A percentile compares a stretch with the other conserved stretches of the same genome.
Conservation (phyloP, 176 grass and related monocot species). For the Hsuehochloa calcarea region DNA sequence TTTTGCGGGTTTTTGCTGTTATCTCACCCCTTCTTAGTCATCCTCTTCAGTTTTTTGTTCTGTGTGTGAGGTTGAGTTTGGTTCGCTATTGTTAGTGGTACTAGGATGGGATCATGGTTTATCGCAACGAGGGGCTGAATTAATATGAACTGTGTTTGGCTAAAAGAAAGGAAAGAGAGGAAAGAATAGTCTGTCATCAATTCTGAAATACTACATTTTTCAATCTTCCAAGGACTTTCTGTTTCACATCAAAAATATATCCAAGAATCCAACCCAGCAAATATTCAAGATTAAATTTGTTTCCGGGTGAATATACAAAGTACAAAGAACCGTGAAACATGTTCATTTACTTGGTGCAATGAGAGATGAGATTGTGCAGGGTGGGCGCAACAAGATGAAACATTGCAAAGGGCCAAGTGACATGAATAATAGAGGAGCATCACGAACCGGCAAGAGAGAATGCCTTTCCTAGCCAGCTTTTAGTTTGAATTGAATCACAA, state of each 20-base stretch:
- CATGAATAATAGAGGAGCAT: not conserved
- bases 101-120: not conserved
- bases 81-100: not conserved
- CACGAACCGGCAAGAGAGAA: not conserved
- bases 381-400: not conserved
- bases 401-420: not conserved
- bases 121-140: not conserved
- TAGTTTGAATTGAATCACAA: not conserved
- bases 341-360: slow-evolving; percentile 9
- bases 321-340: not conserved
- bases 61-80: not conserved
- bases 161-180: not conserved
- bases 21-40: not conserved
- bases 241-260: not conserved
- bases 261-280: not conserved
- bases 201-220: not conserved
- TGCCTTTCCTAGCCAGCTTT: not conserved
- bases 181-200: not conserved
- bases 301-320: not conserved
- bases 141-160: not conserved
- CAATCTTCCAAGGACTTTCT: not conserved
- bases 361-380: not conserved
- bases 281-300: not conserved
- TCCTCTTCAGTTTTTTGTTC: not conserved
- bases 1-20: not conserved